Percentiles rank a stretch among this genome's conserved stretches.
phyloP scores from a whole-genome alignment of 164 flowering plant species.

The Vitis riparia region DNA sequence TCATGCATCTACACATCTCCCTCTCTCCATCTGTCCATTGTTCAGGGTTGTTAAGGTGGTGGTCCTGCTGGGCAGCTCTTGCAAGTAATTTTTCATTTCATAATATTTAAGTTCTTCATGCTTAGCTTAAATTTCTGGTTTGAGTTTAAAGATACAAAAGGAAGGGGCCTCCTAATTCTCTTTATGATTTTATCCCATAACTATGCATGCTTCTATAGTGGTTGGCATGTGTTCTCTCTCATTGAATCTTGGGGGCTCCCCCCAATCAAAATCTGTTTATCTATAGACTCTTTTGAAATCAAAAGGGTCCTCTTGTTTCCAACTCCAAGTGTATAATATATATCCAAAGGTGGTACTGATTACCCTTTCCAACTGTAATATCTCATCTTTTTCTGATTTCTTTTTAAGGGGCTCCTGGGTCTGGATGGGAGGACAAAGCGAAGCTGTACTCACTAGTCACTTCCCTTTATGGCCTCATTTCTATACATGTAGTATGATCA shows the following conservation, averaged over 20 bases:
- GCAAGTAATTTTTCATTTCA: constrained; percentile 4
- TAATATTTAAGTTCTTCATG: neutral
- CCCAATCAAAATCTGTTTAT: constrained; percentile 18
- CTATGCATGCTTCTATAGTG: constrained; percentile 34
- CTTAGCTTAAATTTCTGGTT: constrained; percentile 42
- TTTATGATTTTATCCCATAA: constrained; percentile 12
- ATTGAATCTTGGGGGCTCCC: constrained; percentile 11
- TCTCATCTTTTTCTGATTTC: constrained; percentile 15
- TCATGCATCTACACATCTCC: constrained; percentile 2
- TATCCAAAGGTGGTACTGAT: constrained; percentile 2
- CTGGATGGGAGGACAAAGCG: constrained; percentile 12
- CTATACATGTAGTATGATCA: neutral
- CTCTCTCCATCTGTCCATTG: neutral
- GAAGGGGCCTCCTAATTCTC: constrained; percentile 19
- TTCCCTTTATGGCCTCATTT: no score
- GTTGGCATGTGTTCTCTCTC: constrained; percentile 44
- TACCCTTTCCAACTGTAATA: constrained; percentile 39
- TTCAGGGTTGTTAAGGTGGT: constrained; percentile 17
- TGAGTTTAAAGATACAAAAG: constrained; percentile 33
- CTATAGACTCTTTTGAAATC: constrained; percentile 4
- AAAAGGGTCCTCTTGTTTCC: constrained; percentile 28
- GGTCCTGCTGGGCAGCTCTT: constrained; percentile 25
- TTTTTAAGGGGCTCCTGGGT: constrained; percentile 4
- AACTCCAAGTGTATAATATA: constrained; percentile 5
- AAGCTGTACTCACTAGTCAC: constrained; percentile 9